Evolutionary conservation across 306 rosid species (phyloP).

Genomic region (Glycine tomentella): DNA sequence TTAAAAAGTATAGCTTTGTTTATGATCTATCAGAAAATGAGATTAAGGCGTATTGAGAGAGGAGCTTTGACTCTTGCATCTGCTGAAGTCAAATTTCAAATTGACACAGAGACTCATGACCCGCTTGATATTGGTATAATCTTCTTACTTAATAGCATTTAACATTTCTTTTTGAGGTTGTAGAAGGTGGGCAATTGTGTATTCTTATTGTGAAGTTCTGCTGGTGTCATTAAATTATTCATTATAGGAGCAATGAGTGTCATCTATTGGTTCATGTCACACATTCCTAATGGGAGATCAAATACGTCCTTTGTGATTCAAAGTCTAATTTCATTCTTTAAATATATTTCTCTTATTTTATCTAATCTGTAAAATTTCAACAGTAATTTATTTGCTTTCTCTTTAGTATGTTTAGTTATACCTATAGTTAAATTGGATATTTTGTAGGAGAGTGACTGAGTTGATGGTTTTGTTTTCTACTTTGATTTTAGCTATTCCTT

Average conservation of each 20-base stretch:
- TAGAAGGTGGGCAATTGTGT: slow-evolving; percentile 33
- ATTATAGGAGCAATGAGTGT: slow-evolving; percentile 27
- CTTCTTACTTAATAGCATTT: slow-evolving; percentile 25
- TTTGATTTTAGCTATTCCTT: slow-evolving; percentile 2
- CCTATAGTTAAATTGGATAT: slow-evolving; percentile 21
- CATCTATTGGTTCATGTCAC: slow-evolving; percentile 9
- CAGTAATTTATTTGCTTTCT: slow-evolving; percentile 25
- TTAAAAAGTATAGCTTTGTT: slow-evolving; percentile 41
- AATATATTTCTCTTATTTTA: slow-evolving; percentile 18
- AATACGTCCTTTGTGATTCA: background rate
- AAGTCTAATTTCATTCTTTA: slow-evolving; percentile 28
- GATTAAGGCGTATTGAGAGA: slow-evolving; percentile 87
- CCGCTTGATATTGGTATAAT: slow-evolving; percentile 94
- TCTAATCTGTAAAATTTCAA: slow-evolving; percentile 9
- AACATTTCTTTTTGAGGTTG: slow-evolving; percentile 14
- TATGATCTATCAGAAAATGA: slow-evolving; percentile 76
- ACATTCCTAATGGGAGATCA: slow-evolving; percentile 32
- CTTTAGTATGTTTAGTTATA: background rate
- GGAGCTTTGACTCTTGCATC: slow-evolving; percentile 99
- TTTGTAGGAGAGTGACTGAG: slow-evolving; percentile 14
- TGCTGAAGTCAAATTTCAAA: slow-evolving; percentile 98
- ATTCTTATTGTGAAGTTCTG: slow-evolving; percentile 28
- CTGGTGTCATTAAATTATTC: slow-evolving; percentile 29
- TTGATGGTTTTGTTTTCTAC: background rate
- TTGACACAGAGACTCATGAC: slow-evolving; percentile 98